Conservation (phyloP, 73 alveolate genomes). For the Paramecium octaurelia region DNA sequence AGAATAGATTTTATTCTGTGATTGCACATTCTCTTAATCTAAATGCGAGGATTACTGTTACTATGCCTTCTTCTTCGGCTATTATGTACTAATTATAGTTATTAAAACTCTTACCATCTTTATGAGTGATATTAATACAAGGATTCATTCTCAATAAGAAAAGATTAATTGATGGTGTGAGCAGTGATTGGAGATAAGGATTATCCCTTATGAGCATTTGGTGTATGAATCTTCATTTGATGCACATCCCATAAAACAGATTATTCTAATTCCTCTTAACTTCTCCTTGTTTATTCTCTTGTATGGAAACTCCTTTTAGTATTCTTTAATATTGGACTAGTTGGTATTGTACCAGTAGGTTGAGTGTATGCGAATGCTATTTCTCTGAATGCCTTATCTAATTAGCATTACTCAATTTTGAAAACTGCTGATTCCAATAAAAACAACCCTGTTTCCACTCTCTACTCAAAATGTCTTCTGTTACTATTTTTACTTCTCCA, state of each 20-base stretch:
- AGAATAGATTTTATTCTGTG: slow-evolving; percentile 29
- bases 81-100: neutral
- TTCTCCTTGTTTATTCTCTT: slow-evolving; percentile 25
- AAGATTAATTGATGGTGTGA: slow-evolving; percentile 1
- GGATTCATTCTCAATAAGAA: neutral
- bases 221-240: slow-evolving; percentile 27
- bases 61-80: neutral
- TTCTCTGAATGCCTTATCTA: slow-evolving; percentile 31
- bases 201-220: neutral
- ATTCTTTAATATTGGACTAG: neutral
- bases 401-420: neutral
- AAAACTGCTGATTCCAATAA: neutral
- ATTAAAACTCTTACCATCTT: neutral
- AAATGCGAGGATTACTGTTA: neutral
- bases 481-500: neutral
- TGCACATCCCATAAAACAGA: slow-evolving; percentile 53
- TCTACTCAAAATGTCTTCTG: neutral
- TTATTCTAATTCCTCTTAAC: slow-evolving; percentile 31
- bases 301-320: slow-evolving; percentile 17
- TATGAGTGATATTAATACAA: slow-evolving; percentile 30
- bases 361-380: neutral
- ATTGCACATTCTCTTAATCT: slow-evolving; percentile 18
- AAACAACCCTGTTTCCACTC: neutral
- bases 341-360: neutral
- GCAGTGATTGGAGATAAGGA: neutral